Base-by-base conservation (phyloP, 345 rosid species). In the Nasturtium officinale region DNA sequence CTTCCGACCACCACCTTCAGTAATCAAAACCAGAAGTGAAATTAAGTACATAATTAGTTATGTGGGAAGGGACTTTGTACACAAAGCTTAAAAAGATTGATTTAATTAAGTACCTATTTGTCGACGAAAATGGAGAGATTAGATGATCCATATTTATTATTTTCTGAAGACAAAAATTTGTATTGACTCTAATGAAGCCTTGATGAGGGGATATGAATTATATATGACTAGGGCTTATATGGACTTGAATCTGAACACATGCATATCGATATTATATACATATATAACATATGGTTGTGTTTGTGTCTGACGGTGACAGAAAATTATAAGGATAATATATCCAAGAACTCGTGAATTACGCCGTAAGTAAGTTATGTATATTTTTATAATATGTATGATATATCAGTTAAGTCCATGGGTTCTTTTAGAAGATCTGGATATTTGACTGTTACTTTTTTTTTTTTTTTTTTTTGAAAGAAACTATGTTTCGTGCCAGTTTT, bases 1-100 rank as follows among this genome's bases (percentile, higher is more conserved):
- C 87, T 38, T 65, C 72, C 3, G 84, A 64, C 98, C 97, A 93
- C 97, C 98, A 93, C 64, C 96, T 87, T 51, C 38, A 45, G 4
- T 18, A 23, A 45, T 54, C 9, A 52, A 42, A 66, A 56, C 33
- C 6, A 56, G n/a, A 65, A 5, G 25, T 65, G 47, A 17, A 48
- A 20, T 9, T 20, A n/a, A 20, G 3, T 15, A 26, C 6, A 21
- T n/a, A n/a, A n/a, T n/a, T 7, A 38, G 7, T 32, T 18, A 11
- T 35, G 15, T 33, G 37, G 6, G 12, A 38, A 48, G 32, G 32
- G 15, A 17, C 1, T 40, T 20, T 37, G 16, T 59, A 10, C 4
- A 40, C 1, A n/a, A 2, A 59, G 9, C 16, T 7, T 55, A 16
- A 10, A 9, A 18, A 3, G 28, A n/a, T n/a, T n/a, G 18, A 15